phyloP scores from a whole-genome alignment of 2,329 filamentous ascomycete genomes.

The Didymella segeticola region DNA sequence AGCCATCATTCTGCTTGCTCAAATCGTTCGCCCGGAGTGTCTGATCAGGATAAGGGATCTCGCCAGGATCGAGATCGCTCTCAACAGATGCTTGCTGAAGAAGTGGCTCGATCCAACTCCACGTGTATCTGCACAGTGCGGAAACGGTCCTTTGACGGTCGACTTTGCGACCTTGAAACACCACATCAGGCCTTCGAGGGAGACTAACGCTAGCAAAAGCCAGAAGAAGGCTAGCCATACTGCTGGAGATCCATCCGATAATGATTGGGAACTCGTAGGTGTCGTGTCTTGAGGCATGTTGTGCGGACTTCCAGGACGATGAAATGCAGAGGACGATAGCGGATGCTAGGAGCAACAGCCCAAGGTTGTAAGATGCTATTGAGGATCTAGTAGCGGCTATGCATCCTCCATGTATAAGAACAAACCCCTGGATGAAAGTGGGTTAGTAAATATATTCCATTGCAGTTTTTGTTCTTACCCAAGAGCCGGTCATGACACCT shows the following conservation, averaged over 20 bases:
- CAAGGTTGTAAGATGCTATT: constrained; percentile 1
- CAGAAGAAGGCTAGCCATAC: not conserved
- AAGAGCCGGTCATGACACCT: not conserved
- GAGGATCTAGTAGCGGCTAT: not conserved
- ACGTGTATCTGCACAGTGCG: constrained; percentile 68
- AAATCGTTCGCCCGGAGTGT: not conserved
- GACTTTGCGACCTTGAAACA: constrained; percentile 49
- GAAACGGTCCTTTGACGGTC: constrained; percentile 69
- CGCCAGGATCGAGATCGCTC: constrained; percentile 1
- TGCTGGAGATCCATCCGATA: not conserved
- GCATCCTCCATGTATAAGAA: not conserved
- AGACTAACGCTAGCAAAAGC: constrained; percentile 1
- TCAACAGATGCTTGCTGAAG: constrained; percentile 46
- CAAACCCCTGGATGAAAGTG: not conserved
- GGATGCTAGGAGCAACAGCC: not conserved
- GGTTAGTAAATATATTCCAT: not conserved
- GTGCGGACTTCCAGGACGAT: not conserved
- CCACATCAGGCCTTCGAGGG: constrained; percentile 1
- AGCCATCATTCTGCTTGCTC: not conserved
- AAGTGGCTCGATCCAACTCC: constrained; percentile 66
- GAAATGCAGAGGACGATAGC: not conserved
- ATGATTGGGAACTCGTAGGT: not conserved
- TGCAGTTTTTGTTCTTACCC: not conserved
- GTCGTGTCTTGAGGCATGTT: not conserved
- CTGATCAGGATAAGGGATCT: constrained; percentile 1